A percentile compares a stretch with the other conserved stretches of the same genome.
phyloP scores from a whole-genome alignment of 1,139 yeast genomes.

The Suhomyces bribrorum region DNA sequence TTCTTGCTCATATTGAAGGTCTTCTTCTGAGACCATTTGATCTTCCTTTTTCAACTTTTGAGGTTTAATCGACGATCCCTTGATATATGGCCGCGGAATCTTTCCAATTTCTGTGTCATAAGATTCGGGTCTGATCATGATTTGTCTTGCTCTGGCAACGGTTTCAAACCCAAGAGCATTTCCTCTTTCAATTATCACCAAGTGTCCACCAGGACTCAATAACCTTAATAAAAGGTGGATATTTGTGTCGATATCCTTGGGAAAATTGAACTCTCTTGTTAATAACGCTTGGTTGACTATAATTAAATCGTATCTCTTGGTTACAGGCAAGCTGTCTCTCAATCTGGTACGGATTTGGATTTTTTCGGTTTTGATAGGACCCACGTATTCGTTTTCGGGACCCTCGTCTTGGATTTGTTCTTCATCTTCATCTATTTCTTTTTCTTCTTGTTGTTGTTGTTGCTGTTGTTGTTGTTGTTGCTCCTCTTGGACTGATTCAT shows the following conservation, averaged over 20 bases:
- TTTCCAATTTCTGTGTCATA: conserved; percentile 57
- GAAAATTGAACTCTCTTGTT: conserved; percentile 60
- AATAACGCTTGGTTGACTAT: conserved; percentile 80
- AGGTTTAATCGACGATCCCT: conserved; percentile 50
- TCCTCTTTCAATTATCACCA: conserved; percentile 84
- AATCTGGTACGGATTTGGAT: conserved; percentile 56
- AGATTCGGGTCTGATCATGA: conserved; percentile 81
- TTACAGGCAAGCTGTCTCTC: conserved; percentile 49
- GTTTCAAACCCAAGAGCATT: conserved; percentile 87
- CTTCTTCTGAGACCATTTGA: conserved; percentile 37
- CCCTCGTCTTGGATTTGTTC: conserved; percentile 19
- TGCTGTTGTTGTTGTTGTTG: conserved; percentile 10
- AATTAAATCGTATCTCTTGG: conserved; percentile 72
- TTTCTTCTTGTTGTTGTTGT: neutral
- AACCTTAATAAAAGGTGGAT: conserved; percentile 61
- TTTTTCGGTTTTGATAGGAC: conserved; percentile 60
- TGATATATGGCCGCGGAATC: conserved; percentile 70
- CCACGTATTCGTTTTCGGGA: conserved; percentile 40
- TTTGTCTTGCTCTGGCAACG: conserved; percentile 86
- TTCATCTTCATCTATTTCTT: conserved; percentile 1
- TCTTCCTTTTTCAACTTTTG: conserved; percentile 40
- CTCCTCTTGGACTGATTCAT: conserved; percentile 18
- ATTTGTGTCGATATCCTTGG: conserved; percentile 70
- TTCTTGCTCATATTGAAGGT: conserved; percentile 34
- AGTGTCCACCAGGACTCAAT: conserved; percentile 74